Evolutionary conservation across 495 filamentous ascomycete species (phyloP).

Genomic region (Lophiostoma macrostomum): DNA sequence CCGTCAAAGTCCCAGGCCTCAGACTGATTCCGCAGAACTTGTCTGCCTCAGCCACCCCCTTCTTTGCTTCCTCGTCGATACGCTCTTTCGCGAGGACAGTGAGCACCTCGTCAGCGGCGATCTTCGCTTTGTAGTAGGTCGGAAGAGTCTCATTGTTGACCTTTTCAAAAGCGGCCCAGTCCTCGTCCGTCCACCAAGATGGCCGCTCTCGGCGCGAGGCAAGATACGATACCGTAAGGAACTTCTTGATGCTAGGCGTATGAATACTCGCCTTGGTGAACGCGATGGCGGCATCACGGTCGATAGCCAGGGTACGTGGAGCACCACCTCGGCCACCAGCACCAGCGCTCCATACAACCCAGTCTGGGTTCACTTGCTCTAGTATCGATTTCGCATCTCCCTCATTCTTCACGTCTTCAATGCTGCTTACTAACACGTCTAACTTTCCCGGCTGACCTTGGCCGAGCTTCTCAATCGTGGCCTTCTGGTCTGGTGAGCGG

Average conservation of each 20-base stretch:
- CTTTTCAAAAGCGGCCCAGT: conserved; percentile 51
- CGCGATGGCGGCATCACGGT: conserved; percentile 62
- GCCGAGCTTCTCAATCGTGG: conserved; percentile 58
- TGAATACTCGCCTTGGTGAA: conserved; percentile 66
- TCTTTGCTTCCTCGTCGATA: conserved; percentile 38
- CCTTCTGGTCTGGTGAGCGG: conserved; percentile 64
- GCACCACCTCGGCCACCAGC: conserved; percentile 75
- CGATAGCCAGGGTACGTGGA: conserved; percentile 54
- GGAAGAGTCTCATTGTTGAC: conserved; percentile 55
- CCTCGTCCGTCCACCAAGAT: conserved; percentile 63
- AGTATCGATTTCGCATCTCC: conserved; percentile 60
- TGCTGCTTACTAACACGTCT: conserved; percentile 61
- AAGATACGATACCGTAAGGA: conserved; percentile 70
- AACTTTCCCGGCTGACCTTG: conserved; percentile 53
- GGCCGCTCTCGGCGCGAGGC: conserved; percentile 58
- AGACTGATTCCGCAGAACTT: conserved; percentile 63
- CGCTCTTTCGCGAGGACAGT: conserved; percentile 51
- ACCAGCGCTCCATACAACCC: conserved; percentile 80
- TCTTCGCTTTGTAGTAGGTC: conserved; percentile 70
- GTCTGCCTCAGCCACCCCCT: conserved; percentile 32
- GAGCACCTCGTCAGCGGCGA: conserved; percentile 70
- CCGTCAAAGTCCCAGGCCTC: conserved; percentile 63
- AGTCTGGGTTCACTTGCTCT: conserved; percentile 59
- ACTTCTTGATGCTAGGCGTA: conserved; percentile 60
- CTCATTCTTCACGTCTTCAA: conserved; percentile 66